Percentiles rank a stretch among this genome's conserved stretches.
phyloP scores from a whole-genome alignment of 2,329 filamentous ascomycete genomes.

The Alternaria metachromatica region DNA sequence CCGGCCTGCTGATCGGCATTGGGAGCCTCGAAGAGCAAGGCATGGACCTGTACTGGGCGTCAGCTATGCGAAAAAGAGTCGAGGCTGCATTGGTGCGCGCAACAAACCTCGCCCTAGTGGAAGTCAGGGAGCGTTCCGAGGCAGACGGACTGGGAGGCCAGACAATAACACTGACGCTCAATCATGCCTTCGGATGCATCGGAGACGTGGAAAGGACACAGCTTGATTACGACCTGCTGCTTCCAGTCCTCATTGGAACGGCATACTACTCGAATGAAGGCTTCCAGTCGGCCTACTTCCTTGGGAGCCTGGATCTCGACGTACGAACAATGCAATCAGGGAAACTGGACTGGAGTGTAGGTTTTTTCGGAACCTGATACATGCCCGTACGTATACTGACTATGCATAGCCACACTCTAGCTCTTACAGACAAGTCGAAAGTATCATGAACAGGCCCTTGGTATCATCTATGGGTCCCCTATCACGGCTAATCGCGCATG shows the following conservation, averaged over 20 bases:
- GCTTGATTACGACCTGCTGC: constrained; percentile 70
- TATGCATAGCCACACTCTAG: constrained; percentile 55
- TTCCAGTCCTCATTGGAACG: constrained; percentile 72
- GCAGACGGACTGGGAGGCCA: constrained; percentile 58
- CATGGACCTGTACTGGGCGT: constrained; percentile 66
- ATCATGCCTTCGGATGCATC: constrained; percentile 76
- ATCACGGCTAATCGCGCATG: constrained; percentile 68
- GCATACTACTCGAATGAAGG: constrained; percentile 75
- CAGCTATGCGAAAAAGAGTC: constrained; percentile 68
- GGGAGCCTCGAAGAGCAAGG: constrained; percentile 53
- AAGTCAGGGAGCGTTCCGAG: constrained; percentile 58
- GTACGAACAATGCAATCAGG: constrained; percentile 59
- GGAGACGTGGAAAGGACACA: constrained; percentile 64
- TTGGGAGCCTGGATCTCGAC: constrained; percentile 73
- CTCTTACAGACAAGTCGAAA: constrained; percentile 66
- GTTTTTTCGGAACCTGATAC: neutral
- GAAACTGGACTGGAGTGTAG: constrained; percentile 69
- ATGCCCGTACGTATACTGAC: constrained; percentile 10
- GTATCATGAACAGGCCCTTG: constrained; percentile 66
- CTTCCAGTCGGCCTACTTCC: constrained; percentile 76
- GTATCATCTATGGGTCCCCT: constrained; percentile 72
- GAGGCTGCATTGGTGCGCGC: constrained; percentile 77
- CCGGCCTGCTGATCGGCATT: constrained; percentile 79
- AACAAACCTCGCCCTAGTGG: constrained; percentile 73
- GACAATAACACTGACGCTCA: constrained; percentile 72